Evolutionary conservation across 1,284 basidiomycete species (phyloP).

Genomic region (Cryptococcus sp.): DNA sequence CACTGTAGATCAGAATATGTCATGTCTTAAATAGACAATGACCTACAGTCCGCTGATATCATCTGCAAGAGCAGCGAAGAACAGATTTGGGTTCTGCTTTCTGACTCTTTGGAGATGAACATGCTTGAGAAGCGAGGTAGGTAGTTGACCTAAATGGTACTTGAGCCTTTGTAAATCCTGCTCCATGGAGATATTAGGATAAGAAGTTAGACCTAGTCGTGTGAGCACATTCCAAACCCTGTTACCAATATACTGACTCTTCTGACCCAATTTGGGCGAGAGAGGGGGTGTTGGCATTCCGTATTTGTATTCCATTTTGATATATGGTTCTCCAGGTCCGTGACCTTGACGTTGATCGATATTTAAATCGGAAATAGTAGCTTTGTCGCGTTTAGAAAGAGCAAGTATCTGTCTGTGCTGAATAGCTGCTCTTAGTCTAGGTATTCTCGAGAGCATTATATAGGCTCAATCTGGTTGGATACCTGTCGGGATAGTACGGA

Average conservation of each 20-base stretch:
- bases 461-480: too few relatives aligned
- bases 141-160: slow-evolving; percentile 32
- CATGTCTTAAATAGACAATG: too few relatives aligned
- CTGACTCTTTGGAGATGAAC: slow-evolving; percentile 37
- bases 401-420: too few relatives aligned
- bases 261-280: not conserved
- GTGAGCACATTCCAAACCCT: not conserved
- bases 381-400: too few relatives aligned
- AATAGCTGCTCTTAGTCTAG: too few relatives aligned
- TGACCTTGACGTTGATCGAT: not conserved
- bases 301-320: not conserved
- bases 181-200: not conserved
- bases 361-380: not conserved
- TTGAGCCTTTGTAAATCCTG: slow-evolving; percentile 42
- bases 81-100: slow-evolving; percentile 38
- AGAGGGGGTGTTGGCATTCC: not conserved
- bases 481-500: too few relatives aligned
- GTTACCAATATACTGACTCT: not conserved
- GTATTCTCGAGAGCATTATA: too few relatives aligned
- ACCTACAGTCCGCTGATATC: slow-evolving; percentile 42
- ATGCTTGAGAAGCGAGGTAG: slow-evolving; percentile 41
- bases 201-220: too few relatives aligned
- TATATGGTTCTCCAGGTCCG: not conserved
- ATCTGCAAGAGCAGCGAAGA: slow-evolving; percentile 38
- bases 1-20: too few relatives aligned